These are phyloP conservation scores for Russula emetica DNA, from an alignment of 768 basidiomycete species.

Conservation along the genomic window DNA sequence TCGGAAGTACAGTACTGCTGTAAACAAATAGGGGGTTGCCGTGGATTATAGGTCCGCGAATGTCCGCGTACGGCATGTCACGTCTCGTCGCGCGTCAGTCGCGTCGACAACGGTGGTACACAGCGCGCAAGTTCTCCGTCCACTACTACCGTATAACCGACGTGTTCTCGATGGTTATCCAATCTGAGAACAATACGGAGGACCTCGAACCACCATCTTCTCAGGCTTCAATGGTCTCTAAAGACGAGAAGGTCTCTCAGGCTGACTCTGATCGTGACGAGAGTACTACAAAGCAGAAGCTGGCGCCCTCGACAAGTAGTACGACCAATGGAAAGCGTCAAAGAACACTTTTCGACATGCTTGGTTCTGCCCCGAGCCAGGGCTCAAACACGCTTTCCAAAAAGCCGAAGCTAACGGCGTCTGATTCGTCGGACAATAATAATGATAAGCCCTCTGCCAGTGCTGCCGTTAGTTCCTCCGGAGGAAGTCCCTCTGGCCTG, in stretches of 20 bases:
- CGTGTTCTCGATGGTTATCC: neutral
- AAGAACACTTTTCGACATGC: slow-evolving; percentile 63
- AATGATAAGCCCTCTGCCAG: slow-evolving; percentile 6
- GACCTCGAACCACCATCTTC: slow-evolving; percentile 31
- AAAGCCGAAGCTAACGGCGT: slow-evolving; percentile 41
- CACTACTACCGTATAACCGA: slow-evolving; percentile 1
- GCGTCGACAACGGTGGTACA: neutral
- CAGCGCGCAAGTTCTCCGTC: neutral
- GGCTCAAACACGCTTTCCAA: slow-evolving; percentile 40
- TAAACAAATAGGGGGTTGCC: slow-evolving; percentile 8
- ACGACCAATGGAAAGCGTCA: slow-evolving; percentile 45
- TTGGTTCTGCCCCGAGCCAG: slow-evolving; percentile 36
- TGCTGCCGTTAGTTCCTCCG: neutral
- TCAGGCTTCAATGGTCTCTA: slow-evolving; percentile 10
- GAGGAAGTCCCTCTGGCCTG: slow-evolving; percentile 13
- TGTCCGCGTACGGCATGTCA: neutral
- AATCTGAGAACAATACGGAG: slow-evolving; percentile 31
- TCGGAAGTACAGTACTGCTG: no score
- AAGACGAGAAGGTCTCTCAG: slow-evolving; percentile 5
- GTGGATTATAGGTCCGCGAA: slow-evolving; percentile 21
- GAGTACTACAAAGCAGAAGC: slow-evolving; percentile 11
- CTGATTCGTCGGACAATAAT: slow-evolving; percentile 6
- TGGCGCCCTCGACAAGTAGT: slow-evolving; percentile 3
- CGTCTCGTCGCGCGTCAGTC: slow-evolving; percentile 9
- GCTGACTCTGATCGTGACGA: slow-evolving; percentile 2